A percentile compares a stretch with the other conserved stretches of the same genome.
Evolutionary conservation across 257 asterid species (phyloP).

Genomic region (Ligustrum vulgare): DNA sequence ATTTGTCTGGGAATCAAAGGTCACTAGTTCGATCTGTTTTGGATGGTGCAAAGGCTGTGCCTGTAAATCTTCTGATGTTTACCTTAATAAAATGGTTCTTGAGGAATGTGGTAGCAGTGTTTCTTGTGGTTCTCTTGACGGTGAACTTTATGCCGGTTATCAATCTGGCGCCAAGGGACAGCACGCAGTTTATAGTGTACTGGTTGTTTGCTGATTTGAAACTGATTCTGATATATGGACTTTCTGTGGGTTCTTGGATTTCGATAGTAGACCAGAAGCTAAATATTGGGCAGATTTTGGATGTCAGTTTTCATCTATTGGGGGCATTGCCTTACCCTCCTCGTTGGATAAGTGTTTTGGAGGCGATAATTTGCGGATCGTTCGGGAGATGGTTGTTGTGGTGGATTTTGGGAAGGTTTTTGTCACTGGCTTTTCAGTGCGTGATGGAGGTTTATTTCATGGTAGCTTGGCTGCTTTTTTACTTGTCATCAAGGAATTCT

Average conservation of each 20-base stretch:
- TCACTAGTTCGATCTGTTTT: slow-evolving; percentile 53
- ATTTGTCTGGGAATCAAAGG: slow-evolving; percentile 50
- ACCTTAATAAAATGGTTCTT: slow-evolving; percentile 87
- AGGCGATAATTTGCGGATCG: slow-evolving; percentile 66
- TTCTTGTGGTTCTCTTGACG: slow-evolving; percentile 69
- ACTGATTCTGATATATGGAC: slow-evolving; percentile 62
- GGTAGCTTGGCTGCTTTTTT: slow-evolving; percentile 79
- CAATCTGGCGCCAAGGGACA: slow-evolving; percentile 64
- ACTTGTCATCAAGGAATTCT: slow-evolving; percentile 21
- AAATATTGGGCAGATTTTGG: slow-evolving; percentile 53
- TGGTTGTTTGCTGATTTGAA: slow-evolving; percentile 70
- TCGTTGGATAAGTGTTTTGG: slow-evolving; percentile 68
- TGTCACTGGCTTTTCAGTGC: slow-evolving; percentile 56
- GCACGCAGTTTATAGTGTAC: slow-evolving; percentile 43
- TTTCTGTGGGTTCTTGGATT: slow-evolving; percentile 77
- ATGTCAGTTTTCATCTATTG: slow-evolving; percentile 66
- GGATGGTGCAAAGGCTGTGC: slow-evolving; percentile 72
- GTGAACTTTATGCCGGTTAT: slow-evolving; percentile 76
- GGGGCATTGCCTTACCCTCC: slow-evolving; percentile 53
- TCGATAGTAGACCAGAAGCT: slow-evolving; percentile 68
- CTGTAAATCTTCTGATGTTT: slow-evolving; percentile 66
- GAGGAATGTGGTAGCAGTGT: slow-evolving; percentile 71
- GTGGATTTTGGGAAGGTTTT: slow-evolving; percentile 44
- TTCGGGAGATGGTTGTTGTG: slow-evolving; percentile 36
- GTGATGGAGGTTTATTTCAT: slow-evolving; percentile 80